These are phyloP conservation scores for Cryptosporidium felis DNA, from an alignment of 169 alveolate genomes.

Conservation along the genomic window DNA sequence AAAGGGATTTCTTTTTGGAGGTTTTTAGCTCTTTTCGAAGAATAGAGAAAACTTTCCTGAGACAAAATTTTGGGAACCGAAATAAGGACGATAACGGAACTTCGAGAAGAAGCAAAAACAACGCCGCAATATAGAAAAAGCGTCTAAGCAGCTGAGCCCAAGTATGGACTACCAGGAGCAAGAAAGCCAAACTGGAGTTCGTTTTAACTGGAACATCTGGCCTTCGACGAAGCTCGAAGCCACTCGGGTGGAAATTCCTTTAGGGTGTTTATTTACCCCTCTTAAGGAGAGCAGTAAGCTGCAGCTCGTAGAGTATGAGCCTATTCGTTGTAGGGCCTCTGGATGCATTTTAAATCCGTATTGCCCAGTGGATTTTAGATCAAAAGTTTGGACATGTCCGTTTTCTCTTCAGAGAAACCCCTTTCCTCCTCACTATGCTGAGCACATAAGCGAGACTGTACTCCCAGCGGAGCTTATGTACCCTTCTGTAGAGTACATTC, in stretches of 20 bases:
- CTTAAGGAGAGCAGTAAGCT: constrained; percentile 84
- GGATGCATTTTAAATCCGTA: constrained; percentile 93
- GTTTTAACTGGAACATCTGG: constrained; percentile 98
- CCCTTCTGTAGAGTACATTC: constrained; percentile 96
- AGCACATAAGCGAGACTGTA: constrained; percentile 92
- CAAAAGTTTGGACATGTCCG: constrained; percentile 98
- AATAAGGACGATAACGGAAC: neutral
- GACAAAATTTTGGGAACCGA: too few species aligned
- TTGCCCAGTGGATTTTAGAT: constrained; percentile 93
- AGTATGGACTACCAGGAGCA: constrained; percentile 82
- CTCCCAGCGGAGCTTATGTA: constrained; percentile 96
- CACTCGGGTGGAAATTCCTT: constrained; percentile 94
- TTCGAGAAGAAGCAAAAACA: too few species aligned
- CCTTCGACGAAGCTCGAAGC: constrained; percentile 95
- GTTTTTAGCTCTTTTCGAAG: constrained; percentile 3
- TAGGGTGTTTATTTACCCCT: constrained; percentile 94
- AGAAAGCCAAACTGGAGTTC: constrained; percentile 91
- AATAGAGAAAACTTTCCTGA: neutral
- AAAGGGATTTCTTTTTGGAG: neutral
- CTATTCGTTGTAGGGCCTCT: constrained; percentile 90
- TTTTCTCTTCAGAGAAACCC: constrained; percentile 91
- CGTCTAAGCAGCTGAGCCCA: neutral
- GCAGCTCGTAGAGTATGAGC: constrained; percentile 93
- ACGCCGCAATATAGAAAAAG: too few species aligned
- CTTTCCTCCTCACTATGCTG: constrained; percentile 96